phyloP scores from a whole-genome alignment of 352 stramenopile genomes.

The Thalassiosira mediterranea region DNA sequence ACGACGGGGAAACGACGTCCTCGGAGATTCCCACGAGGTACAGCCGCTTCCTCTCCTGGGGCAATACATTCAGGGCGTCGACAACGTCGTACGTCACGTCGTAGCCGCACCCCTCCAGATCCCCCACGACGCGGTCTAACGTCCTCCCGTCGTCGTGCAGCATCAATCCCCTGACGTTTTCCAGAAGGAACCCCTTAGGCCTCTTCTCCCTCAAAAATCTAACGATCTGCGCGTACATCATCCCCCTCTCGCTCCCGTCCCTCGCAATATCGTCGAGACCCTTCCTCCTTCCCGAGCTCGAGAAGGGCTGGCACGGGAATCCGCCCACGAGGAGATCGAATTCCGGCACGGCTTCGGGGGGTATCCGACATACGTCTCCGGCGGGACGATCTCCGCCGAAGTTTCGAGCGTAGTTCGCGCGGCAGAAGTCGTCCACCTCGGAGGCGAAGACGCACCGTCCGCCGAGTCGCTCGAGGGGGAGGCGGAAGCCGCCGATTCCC shows the following conservation, averaged over 20 bases:
- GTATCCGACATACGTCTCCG: not conserved
- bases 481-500: slow-evolving; percentile 36
- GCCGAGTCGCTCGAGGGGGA: slow-evolving; percentile 16
- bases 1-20: not conserved
- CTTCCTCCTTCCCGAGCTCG: slow-evolving; percentile 1
- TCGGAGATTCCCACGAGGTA: slow-evolving; percentile 18
- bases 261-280: slow-evolving; percentile 17
- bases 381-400: slow-evolving; percentile 6
- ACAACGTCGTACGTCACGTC: slow-evolving; percentile 14
- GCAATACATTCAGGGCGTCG: slow-evolving; percentile 7
- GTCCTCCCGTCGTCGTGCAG: not conserved
- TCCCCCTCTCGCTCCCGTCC: slow-evolving; percentile 13
- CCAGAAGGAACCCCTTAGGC: slow-evolving; percentile 31
- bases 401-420: slow-evolving; percentile 21
- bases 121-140: not conserved
- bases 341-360: not conserved
- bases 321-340: slow-evolving; percentile 23
- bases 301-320: slow-evolving; percentile 41
- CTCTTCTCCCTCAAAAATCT: slow-evolving; percentile 6
- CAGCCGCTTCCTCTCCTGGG: slow-evolving; percentile 12
- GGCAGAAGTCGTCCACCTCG: slow-evolving; percentile 13
- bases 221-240: slow-evolving; percentile 30
- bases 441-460: slow-evolving; percentile 29
- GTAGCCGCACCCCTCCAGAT: slow-evolving; percentile 23
- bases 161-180: slow-evolving; percentile 28